These are phyloP conservation scores for Balansia obtecta DNA, from an alignment of 2,329 filamentous ascomycete species.

Conservation along the genomic window DNA sequence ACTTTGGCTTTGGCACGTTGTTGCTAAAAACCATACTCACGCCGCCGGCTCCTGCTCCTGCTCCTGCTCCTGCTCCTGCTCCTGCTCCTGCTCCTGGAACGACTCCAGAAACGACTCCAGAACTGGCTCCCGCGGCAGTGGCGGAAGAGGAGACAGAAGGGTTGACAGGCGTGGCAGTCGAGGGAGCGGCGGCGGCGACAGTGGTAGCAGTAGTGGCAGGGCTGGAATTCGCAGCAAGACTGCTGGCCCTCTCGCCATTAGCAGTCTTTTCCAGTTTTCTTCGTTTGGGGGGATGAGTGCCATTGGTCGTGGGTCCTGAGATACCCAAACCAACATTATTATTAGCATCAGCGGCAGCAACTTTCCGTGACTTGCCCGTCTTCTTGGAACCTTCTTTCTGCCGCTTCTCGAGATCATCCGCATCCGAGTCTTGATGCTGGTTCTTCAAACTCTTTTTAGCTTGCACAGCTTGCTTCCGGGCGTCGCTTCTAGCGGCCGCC, in stretches of 20 bases:
- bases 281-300: constrained; percentile 54
- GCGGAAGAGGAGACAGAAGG: neutral
- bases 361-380: constrained; percentile 51
- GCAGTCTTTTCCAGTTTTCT: constrained; percentile 65
- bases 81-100: too few species aligned
- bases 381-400: constrained; percentile 49
- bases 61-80: neutral
- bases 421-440: constrained; percentile 64
- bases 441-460: constrained; percentile 61
- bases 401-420: constrained; percentile 53
- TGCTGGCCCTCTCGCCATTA: constrained; percentile 31
- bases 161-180: neutral
- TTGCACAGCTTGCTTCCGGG: constrained; percentile 67
- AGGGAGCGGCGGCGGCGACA: neutral
- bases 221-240: neutral
- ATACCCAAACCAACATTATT: constrained; percentile 53
- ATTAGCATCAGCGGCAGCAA: constrained; percentile 38
- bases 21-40: constrained; percentile 44
- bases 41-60: constrained; percentile 27
- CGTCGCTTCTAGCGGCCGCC: constrained; percentile 71
- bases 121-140: neutral
- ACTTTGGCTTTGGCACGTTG: constrained; percentile 42
- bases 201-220: neutral
- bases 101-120: neutral
- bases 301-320: constrained; percentile 39